phyloP scores from a whole-genome alignment of 257 asterid species.

The Pogostemon cablin region DNA sequence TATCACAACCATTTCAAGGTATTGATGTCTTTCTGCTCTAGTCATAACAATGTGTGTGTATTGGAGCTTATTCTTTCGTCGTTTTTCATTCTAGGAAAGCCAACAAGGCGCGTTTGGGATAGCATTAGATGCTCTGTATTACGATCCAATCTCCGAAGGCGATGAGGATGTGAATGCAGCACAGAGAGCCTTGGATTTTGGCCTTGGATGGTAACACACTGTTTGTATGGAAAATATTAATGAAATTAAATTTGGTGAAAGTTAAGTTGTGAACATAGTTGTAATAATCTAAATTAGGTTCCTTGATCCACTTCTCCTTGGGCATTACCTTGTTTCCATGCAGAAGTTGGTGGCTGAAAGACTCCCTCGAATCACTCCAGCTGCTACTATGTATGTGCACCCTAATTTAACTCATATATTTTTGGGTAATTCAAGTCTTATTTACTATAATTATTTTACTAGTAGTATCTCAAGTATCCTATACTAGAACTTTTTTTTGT shows the following conservation, averaged over 20 bases:
- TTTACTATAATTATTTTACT: too few species aligned
- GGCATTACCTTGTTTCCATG: slow-evolving; percentile 87
- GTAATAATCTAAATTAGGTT: slow-evolving; percentile 54
- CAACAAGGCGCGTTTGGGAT: slow-evolving; percentile 81
- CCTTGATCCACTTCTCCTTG: slow-evolving; percentile 92
- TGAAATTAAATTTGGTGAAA: slow-evolving; percentile 1
- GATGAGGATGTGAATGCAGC: slow-evolving; percentile 77
- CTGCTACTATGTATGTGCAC: neutral
- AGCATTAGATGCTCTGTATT: slow-evolving; percentile 70
- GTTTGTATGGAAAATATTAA: too few species aligned
- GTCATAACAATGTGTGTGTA: too few species aligned
- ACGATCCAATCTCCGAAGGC: slow-evolving; percentile 60
- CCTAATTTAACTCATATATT: too few species aligned
- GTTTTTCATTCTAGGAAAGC: slow-evolving; percentile 42
- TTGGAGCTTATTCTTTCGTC: too few species aligned
- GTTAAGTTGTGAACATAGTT: too few species aligned
- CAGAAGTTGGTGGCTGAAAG: slow-evolving; percentile 68
- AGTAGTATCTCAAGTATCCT: too few species aligned
- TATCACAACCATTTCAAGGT: slow-evolving; percentile 78
- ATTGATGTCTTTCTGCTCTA: neutral
- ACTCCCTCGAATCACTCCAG: slow-evolving; percentile 56
- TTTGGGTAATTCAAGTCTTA: too few species aligned
- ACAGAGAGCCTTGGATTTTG: slow-evolving; percentile 72
- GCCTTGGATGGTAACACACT: slow-evolving; percentile 71
- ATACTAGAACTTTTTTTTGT: too few species aligned